A percentile compares a stretch with the other conserved stretches of the same genome.
Evolutionary conservation across 2,329 filamentous ascomycete genomes (phyloP).

Genomic region (Alternaria incomplexa): DNA sequence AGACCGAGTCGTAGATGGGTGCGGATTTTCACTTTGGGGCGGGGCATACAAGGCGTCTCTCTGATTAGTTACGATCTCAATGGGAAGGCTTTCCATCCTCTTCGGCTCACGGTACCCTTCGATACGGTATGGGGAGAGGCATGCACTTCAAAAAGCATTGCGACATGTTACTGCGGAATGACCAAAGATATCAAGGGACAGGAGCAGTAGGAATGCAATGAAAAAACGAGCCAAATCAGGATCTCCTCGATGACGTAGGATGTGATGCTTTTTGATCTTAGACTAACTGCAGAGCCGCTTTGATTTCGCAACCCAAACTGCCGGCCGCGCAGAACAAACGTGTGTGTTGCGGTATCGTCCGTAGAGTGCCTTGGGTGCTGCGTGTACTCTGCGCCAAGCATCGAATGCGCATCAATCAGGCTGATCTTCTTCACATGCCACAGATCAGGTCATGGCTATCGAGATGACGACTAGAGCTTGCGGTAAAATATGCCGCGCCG

Average conservation of each 20-base stretch:
- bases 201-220: constrained; percentile 35
- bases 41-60: constrained; percentile 49
- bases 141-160: constrained; percentile 41
- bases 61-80: constrained; percentile 47
- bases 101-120: constrained; percentile 27
- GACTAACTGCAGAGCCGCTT: not conserved
- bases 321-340: not conserved
- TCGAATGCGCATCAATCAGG: constrained; percentile 4
- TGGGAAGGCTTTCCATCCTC: constrained; percentile 43
- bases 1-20: constrained; percentile 75
- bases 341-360: constrained; percentile 11
- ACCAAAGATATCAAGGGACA: constrained; percentile 22
- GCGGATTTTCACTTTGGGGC: constrained; percentile 36
- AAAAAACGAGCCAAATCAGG: constrained; percentile 31
- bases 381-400: constrained; percentile 17
- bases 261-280: constrained; percentile 6
- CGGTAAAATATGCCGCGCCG: not conserved
- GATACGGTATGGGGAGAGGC: constrained; percentile 26
- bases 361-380: not conserved
- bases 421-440: constrained; percentile 3
- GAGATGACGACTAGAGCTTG: not conserved
- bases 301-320: not conserved
- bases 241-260: not conserved
- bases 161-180: constrained; percentile 27
- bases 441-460: not conserved